phyloP scores from a whole-genome alignment of 179 eudicot genomes.

The Kewa caespitosa region DNA sequence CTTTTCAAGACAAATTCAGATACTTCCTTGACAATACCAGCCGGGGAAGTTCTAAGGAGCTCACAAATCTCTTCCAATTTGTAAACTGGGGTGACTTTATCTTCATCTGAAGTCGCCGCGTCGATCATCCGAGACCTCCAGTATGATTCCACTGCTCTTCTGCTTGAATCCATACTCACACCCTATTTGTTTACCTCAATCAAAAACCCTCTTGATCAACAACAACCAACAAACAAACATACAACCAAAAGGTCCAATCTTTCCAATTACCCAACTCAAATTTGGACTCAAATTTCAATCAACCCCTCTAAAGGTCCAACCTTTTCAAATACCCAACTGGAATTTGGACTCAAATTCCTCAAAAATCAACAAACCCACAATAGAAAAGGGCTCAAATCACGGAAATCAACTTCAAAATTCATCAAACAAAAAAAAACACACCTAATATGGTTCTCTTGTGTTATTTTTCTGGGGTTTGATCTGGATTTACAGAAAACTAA shows the following conservation, averaged over 20 bases:
- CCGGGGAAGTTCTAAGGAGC: slow-evolving; percentile 67
- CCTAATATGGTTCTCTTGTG: too few species aligned
- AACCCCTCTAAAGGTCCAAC: slow-evolving; percentile 8
- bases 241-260: too few species aligned
- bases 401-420: background rate
- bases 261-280: slow-evolving; percentile 15
- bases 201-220: slow-evolving; percentile 15
- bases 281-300: background rate
- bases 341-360: background rate
- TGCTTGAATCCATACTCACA: slow-evolving; percentile 74
- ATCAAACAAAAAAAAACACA: too few species aligned
- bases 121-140: slow-evolving; percentile 93
- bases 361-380: slow-evolving; percentile 7
- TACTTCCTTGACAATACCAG: slow-evolving; percentile 71
- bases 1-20: slow-evolving; percentile 77
- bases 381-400: background rate
- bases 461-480: background rate
- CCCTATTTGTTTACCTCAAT: background rate
- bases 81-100: slow-evolving; percentile 91
- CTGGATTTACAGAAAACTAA: background rate
- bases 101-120: slow-evolving; percentile 88
- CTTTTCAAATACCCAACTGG: slow-evolving; percentile 2
- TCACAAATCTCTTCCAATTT: slow-evolving; percentile 89
- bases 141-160: slow-evolving; percentile 95
- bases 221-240: background rate